Conservation (phyloP, 257 asterid species). For the Nicotiana tomentosiformis region DNA sequence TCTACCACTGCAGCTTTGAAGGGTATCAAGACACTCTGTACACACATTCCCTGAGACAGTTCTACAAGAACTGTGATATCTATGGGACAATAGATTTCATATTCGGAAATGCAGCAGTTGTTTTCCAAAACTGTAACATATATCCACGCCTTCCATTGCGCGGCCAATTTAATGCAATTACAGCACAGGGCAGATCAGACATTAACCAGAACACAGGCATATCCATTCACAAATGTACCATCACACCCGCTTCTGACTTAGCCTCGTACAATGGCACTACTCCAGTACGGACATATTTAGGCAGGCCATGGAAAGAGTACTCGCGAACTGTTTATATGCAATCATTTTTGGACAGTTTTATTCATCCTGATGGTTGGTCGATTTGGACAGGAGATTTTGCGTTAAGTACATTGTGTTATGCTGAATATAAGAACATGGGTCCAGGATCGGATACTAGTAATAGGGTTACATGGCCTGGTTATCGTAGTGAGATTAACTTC, state of each 20-base stretch:
- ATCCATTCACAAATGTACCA: conserved; percentile 3
- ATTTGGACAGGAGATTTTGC: background rate
- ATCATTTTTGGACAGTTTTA: conserved; percentile 4
- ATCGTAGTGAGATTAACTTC: background rate
- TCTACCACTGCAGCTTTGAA: background rate
- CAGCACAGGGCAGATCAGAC: conserved; percentile 9
- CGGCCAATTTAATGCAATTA: background rate
- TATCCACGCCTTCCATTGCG: conserved; percentile 3
- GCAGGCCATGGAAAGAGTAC: conserved; percentile 9
- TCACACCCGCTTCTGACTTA: background rate
- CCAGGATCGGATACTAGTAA: background rate
- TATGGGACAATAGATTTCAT: conserved; percentile 11
- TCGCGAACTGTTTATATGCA: conserved; percentile 7
- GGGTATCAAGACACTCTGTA: conserved; percentile 19
- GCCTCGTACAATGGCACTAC: background rate
- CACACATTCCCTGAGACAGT: background rate
- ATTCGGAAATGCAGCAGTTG: conserved; percentile 2
- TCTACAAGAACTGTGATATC: conserved; percentile 9
- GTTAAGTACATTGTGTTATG: background rate
- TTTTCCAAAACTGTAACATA: conserved; percentile 8
- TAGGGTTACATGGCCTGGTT: conserved; percentile 8
- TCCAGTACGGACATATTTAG: conserved; percentile 3
- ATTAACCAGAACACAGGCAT: conserved; percentile 11
- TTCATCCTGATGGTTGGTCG: conserved; percentile 18
- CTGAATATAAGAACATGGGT: conserved; percentile 2